Evolutionary conservation across 2,329 filamentous ascomycete species (phyloP).

Genomic region (Sporothrix protearum): DNA sequence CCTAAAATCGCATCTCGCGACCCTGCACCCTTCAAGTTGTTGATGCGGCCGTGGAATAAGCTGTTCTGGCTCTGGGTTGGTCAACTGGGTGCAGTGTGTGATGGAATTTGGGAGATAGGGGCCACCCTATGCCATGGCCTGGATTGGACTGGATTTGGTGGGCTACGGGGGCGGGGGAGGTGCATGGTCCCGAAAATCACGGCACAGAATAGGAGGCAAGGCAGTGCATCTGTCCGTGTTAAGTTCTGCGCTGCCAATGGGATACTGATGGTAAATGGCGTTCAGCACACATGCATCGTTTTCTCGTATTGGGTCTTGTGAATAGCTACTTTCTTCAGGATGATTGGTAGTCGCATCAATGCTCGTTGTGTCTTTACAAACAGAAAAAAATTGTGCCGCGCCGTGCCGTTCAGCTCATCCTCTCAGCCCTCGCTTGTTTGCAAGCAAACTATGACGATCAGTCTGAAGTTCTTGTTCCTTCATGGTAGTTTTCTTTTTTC

Average conservation of each 20-base stretch:
- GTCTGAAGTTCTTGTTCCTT: neutral
- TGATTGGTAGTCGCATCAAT: neutral
- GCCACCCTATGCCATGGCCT: neutral
- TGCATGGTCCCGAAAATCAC: neutral
- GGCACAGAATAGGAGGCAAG: neutral
- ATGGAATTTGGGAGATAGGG: neutral
- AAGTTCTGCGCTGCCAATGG: neutral
- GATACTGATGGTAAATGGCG: neutral
- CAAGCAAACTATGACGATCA: neutral
- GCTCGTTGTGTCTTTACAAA: neutral
- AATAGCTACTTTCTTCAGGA: neutral
- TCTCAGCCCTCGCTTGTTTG: neutral
- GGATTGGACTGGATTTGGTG: no score
- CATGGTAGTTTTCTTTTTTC: neutral
- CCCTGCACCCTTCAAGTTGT: neutral
- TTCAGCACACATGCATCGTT: neutral
- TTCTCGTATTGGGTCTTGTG: neutral
- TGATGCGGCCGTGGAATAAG: neutral
- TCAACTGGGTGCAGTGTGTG: neutral
- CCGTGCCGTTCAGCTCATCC: neutral
- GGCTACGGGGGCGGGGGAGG: neutral
- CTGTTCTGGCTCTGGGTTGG: neutral
- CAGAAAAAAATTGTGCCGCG: neutral
- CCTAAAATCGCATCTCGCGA: neutral
- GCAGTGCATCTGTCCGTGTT: slow-evolving; percentile 1